These are phyloP conservation scores for Paratinospora sagittata DNA, from an alignment of 164 flowering plant species.

Conservation along the genomic window DNA sequence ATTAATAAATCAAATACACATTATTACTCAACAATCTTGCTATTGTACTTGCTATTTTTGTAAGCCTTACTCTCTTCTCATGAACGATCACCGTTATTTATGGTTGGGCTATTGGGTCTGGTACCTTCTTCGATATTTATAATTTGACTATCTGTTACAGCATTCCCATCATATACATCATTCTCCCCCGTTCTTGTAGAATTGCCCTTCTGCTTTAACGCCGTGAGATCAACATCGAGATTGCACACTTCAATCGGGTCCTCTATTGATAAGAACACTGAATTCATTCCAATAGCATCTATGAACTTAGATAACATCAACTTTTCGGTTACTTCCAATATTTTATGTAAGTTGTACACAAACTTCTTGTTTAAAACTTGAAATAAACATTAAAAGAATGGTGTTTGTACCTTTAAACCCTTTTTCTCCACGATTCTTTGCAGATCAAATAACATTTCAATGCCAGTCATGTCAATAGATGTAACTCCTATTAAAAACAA, in stretches of 20 bases:
- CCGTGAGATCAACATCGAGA: constrained; percentile 27
- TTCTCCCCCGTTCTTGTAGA: not conserved
- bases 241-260: constrained; percentile 51
- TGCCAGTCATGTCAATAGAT: constrained; percentile 64
- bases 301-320: constrained; percentile 38
- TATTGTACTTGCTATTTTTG: too few relatives aligned
- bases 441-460: too few relatives aligned
- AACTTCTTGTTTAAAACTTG: too few relatives aligned
- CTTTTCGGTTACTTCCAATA: constrained; percentile 61
- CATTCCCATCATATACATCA: not conserved
- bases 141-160: not conserved
- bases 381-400: not conserved
- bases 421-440: constrained; percentile 28
- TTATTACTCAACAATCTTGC: too few relatives aligned
- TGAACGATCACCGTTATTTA: not conserved
- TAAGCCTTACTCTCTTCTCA: too few relatives aligned
- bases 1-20: too few relatives aligned
- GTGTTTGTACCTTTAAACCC: constrained; percentile 42
- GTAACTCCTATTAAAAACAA: constrained; percentile 44
- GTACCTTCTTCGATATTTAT: too few relatives aligned
- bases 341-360: not conserved
- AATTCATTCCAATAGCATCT: constrained; percentile 51
- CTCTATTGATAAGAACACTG: constrained; percentile 45
- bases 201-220: not conserved
- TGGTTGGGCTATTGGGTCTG: too few relatives aligned